Evolutionary conservation across 2,329 filamentous ascomycete genomes (phyloP).

Genomic region (Lachnellula occidentalis): DNA sequence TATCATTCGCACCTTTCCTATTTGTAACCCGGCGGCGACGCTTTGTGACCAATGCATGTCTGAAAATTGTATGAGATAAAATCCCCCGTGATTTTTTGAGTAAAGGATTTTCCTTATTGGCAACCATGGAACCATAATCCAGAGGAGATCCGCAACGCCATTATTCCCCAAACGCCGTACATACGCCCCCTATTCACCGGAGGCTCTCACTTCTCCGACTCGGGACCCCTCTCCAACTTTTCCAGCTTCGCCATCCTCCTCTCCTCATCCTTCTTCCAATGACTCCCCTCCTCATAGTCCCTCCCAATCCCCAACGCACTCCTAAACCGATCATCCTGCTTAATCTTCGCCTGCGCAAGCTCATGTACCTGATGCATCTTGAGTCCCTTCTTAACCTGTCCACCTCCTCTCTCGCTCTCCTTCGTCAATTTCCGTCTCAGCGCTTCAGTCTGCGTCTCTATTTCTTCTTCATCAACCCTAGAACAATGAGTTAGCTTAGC

Average conservation of each 20-base stretch:
- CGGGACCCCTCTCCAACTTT: slow-evolving; percentile 26
- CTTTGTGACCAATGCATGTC: too few species aligned
- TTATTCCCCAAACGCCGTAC: background rate
- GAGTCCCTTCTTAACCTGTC: slow-evolving; percentile 50
- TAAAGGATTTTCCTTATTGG: too few species aligned
- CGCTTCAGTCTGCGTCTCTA: slow-evolving; percentile 67
- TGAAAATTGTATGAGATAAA: too few species aligned
- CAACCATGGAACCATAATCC: too few species aligned
- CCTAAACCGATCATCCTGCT: slow-evolving; percentile 84
- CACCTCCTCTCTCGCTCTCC: slow-evolving; percentile 33
- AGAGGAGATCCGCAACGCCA: too few species aligned
- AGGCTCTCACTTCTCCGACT: slow-evolving; percentile 7
- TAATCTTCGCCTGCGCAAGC: slow-evolving; percentile 90
- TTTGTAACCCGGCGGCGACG: background rate
- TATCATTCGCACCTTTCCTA: background rate
- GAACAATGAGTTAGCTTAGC: slow-evolving; percentile 6
- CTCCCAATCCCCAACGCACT: slow-evolving; percentile 82
- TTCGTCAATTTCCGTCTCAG: slow-evolving; percentile 57
- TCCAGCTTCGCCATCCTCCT: slow-evolving; percentile 44
- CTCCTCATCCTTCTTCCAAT: slow-evolving; percentile 83
- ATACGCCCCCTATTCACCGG: background rate
- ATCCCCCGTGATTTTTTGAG: too few species aligned
- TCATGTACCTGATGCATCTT: slow-evolving; percentile 96
- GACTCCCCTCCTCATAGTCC: slow-evolving; percentile 78
- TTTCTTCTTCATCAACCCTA: slow-evolving; percentile 82